Conservation (phyloP, 495 filamentous ascomycete genomes). For the Aspergillus steynii region DNA sequence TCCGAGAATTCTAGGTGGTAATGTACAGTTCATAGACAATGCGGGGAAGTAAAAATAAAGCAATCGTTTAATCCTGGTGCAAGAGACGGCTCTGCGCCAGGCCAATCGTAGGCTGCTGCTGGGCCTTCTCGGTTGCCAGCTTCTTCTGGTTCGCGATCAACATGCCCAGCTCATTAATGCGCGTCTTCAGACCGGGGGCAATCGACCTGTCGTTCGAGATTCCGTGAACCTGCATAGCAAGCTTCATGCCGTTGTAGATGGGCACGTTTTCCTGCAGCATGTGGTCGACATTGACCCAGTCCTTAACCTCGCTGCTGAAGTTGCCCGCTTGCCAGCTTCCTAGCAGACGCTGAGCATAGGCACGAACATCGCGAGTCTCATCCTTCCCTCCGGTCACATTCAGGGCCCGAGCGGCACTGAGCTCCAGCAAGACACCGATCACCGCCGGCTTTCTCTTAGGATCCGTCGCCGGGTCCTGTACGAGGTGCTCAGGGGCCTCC, state of each 20-base stretch:
- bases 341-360: conserved; percentile 40
- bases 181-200: conserved; percentile 19
- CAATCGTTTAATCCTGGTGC: conserved; percentile 6
- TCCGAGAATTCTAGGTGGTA: conserved; percentile 18
- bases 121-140: conserved; percentile 19
- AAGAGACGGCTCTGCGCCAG: conserved; percentile 19
- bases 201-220: conserved; percentile 18
- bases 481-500: conserved; percentile 47
- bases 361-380: conserved; percentile 30
- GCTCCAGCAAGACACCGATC: conserved; percentile 45
- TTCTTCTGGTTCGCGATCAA: conserved; percentile 24
- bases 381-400: conserved; percentile 32
- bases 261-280: conserved; percentile 32
- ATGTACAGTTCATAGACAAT: conserved; percentile 26
- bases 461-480: conserved; percentile 20
- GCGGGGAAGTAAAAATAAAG: background rate
- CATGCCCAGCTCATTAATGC: conserved; percentile 19
- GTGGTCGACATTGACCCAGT: conserved; percentile 17
- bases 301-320: conserved; percentile 16
- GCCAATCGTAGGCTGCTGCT: conserved; percentile 19
- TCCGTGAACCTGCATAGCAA: conserved; percentile 23
- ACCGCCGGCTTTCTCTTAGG: conserved; percentile 41
- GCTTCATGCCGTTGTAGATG: conserved; percentile 34
- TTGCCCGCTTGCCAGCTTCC: conserved; percentile 27
- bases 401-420: conserved; percentile 41